Base-by-base conservation (phyloP, 2,329 filamentous ascomycete genomes). In the Curvularia sp. region DNA sequence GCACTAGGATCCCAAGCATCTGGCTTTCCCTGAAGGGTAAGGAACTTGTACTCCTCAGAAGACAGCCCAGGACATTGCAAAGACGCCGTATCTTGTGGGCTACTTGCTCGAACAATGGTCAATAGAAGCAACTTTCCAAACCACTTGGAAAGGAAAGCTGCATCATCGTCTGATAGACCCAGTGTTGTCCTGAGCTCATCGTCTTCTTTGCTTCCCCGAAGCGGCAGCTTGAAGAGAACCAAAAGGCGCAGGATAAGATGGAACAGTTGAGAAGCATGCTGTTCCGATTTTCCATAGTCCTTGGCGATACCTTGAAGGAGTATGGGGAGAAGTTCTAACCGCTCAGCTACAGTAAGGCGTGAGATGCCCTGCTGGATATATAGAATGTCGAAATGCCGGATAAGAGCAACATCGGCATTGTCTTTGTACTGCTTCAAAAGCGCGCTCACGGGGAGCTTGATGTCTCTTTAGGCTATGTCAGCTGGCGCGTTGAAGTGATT, bases 361-460 rank as follows among this genome's bases (percentile, higher is more conserved):
- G 84, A 84, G 44, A 91, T 82, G 39, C 94, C 95, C 73, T 96
- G 92, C 71, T 96, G 91, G 38, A 97, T 90, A 73, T 96, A 97
- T 18, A 90, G 84, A 41, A 98, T 81, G 77, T 98, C 93, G 67
- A 97, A 90, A 73, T 96, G 91, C 63, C 92, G 89, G 64, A 99
- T 87, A 38, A 97, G 83, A 0, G 88, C 82, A 12, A 88, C 89
- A 39, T 87, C 63, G 20, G 67, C 83, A 38, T 86, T 87, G 22
- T 91, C 86, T 76, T 96, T 96, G 83, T 96, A 97, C 75, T 98
- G 95, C 67, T 93, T 89, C 54, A 98, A 78, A 18, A 99, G 83
- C 15, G 88, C 87, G n/a, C 87, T 85, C 12, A 98, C 93, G 0
- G 95, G 95, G 5, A 99, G 82, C 53, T 93, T 84, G 63, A 97